Base-by-base conservation (phyloP, 306 rosid species). In the Hylodesmum podocarpum region DNA sequence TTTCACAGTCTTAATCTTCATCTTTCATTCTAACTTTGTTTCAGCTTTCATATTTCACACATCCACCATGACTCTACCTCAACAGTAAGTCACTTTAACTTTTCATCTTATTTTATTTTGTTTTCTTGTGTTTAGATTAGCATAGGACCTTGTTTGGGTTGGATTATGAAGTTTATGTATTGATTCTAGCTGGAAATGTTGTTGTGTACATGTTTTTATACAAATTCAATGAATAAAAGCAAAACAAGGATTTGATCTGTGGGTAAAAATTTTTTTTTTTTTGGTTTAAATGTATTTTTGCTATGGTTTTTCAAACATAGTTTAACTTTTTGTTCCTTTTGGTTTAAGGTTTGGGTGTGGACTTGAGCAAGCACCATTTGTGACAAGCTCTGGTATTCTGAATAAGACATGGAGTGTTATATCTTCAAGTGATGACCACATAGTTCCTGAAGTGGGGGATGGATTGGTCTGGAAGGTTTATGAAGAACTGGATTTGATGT, bases 291-390 rank as follows among this genome's bases (percentile, higher is more conserved):
- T n/a, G n/a, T n/a, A n/a, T n/a, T n/a, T n/a, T n/a, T n/a, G n/a
- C n/a, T n/a, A n/a, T n/a, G n/a, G n/a, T n/a, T n/a, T n/a, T n/a
- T n/a, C n/a, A n/a, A n/a, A n/a, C n/a, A n/a, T n/a, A n/a, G n/a
- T n/a, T n/a, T n/a, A n/a, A n/a, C n/a, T n/a, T n/a, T n/a, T n/a
- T n/a, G n/a, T 47, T 36, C 16, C 70, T 53, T 55, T 51, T 70
- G 41, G 5, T 70, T 82, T 29, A 81, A 92, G 96, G 44, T 88
- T 87, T 49, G 85, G 88, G 87, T 44, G 73, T 53, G 98, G 98
- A 21, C 33, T 66, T 1, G 87, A 79, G 54, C 39, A 41, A 16
- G 95, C 84, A 3, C 46, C 55, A 37, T 66, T 79, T 16, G 47
- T 78, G 10, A 78, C 83, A 24, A 65, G 68, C 46, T 82, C 93